phyloP scores from a whole-genome alignment of 345 rosid genomes.

The Reutealis trisperma region DNA sequence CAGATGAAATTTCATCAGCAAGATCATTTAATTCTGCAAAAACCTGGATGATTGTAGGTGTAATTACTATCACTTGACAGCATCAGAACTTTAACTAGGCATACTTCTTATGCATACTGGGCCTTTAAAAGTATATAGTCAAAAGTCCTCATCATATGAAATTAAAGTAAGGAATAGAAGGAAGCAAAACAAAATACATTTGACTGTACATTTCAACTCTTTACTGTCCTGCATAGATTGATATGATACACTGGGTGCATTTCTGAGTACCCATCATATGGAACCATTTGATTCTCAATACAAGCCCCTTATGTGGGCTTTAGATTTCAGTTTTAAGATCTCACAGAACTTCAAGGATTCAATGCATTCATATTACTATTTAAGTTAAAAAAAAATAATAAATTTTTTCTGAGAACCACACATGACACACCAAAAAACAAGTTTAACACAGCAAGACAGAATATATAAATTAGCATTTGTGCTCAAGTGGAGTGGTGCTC shows the following conservation, averaged over 20 bases:
- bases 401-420: not conserved
- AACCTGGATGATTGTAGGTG: slow-evolving; percentile 47
- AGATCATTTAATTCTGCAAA: slow-evolving; percentile 79
- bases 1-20: slow-evolving; percentile 56
- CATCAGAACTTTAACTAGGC: not conserved
- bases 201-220: not conserved
- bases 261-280: not conserved
- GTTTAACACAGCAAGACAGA: not conserved
- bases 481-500: not conserved
- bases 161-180: not conserved
- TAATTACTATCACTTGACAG: not conserved
- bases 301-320: not conserved
- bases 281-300: not conserved
- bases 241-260: not conserved
- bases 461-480: not conserved
- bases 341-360: not conserved
- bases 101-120: not conserved
- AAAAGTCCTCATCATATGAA: not conserved
- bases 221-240: not conserved
- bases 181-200: not conserved
- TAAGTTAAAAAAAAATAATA: not conserved
- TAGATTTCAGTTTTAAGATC: not conserved
- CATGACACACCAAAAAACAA: not conserved
- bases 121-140: not conserved
- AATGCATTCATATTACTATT: not conserved